Percentiles rank a stretch among this genome's conserved stretches.
Conservation (phyloP, 768 basidiomycete genomes). For the Hydnum rufescens region DNA sequence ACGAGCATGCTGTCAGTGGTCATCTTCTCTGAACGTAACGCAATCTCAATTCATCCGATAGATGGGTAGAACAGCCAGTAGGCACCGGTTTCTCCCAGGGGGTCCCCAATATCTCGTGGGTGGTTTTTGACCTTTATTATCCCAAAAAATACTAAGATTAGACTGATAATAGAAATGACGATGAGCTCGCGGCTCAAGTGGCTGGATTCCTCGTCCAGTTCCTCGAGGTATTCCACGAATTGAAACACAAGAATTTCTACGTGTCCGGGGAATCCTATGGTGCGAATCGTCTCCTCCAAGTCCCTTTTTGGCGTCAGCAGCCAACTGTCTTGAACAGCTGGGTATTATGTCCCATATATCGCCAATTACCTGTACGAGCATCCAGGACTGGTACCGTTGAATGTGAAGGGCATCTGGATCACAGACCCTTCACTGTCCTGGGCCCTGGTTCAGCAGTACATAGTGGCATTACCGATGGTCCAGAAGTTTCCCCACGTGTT, state of each 20-base stretch:
- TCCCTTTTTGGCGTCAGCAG: background rate
- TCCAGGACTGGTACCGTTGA: conserved; percentile 30
- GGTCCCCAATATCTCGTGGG: conserved; percentile 28
- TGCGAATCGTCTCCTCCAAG: background rate
- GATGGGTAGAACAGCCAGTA: conserved; percentile 59
- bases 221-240: conserved; percentile 48
- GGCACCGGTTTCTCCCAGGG: conserved; percentile 66
- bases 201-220: conserved; percentile 56
- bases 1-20: background rate
- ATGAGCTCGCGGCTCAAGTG: conserved; percentile 32
- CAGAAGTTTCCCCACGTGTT: conserved; percentile 46
- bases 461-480: conserved; percentile 50
- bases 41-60: background rate
- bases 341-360: conserved; percentile 47
- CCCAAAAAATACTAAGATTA: background rate
- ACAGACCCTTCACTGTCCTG: conserved; percentile 46
- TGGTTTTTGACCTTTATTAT: conserved; percentile 7
- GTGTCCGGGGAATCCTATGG: conserved; percentile 33
- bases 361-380: conserved; percentile 55
- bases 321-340: conserved; percentile 23
- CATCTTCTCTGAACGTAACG: background rate
- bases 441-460: conserved; percentile 43
- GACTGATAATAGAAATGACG: conserved; percentile 27
- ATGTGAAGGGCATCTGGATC: conserved; percentile 52
- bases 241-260: conserved; percentile 54